phyloP scores from a whole-genome alignment of 768 basidiomycete species.

The Postia placenta region DNA sequence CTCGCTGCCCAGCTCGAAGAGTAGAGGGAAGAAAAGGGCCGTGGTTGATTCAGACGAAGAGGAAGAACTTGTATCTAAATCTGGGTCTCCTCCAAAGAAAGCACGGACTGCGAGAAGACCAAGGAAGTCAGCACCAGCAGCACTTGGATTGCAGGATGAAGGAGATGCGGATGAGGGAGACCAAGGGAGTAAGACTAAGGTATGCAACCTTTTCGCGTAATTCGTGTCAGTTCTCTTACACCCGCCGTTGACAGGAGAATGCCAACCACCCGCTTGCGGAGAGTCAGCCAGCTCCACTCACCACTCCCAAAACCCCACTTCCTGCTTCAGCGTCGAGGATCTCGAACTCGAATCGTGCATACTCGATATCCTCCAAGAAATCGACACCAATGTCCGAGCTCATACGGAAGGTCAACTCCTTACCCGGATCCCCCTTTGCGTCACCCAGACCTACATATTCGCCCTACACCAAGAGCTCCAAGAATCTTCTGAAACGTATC shows the following conservation, averaged over 20 bases:
- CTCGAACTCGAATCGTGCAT: slow-evolving; percentile 16
- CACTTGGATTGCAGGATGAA: slow-evolving; percentile 3
- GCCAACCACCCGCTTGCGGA: slow-evolving; percentile 1
- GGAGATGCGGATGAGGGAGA: slow-evolving; percentile 4
- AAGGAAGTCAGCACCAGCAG: slow-evolving; percentile 1
- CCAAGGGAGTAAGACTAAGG: not conserved
- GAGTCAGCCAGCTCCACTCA: not conserved
- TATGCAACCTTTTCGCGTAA: not conserved
- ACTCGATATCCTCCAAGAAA: slow-evolving; percentile 42
- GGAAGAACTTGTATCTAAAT: slow-evolving; percentile 5
- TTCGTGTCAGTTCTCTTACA: not conserved
- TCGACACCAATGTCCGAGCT: slow-evolving; percentile 69
- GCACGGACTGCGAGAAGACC: slow-evolving; percentile 1
- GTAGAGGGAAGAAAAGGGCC: slow-evolving; percentile 17
- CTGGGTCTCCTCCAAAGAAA: slow-evolving; percentile 12
- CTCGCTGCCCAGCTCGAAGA: no score
- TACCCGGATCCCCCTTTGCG: slow-evolving; percentile 56
- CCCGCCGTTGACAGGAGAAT: slow-evolving; percentile 2
- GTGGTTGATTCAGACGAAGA: slow-evolving; percentile 19
- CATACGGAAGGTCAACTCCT: slow-evolving; percentile 63
- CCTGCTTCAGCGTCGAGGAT: slow-evolving; percentile 7
- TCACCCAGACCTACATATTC: slow-evolving; percentile 42
- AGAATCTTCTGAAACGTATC: slow-evolving; percentile 55
- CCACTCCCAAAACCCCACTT: slow-evolving; percentile 6
- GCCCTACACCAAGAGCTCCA: slow-evolving; percentile 60